phyloP scores from a whole-genome alignment of 176 grass and related monocot genomes.

The Musa schizocarpa region DNA sequence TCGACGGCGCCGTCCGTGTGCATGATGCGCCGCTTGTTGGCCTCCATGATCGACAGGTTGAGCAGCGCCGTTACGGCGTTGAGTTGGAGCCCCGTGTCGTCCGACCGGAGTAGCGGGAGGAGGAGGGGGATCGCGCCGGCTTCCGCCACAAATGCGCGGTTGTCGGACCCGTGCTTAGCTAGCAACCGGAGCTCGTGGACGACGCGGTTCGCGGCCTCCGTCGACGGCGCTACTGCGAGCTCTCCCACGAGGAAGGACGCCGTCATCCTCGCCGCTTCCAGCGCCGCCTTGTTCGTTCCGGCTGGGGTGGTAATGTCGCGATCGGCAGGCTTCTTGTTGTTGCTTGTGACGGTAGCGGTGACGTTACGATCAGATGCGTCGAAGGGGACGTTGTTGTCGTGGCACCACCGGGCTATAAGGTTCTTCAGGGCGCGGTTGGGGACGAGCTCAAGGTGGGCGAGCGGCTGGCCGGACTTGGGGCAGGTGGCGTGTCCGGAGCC shows the following conservation, averaged over 20 bases:
- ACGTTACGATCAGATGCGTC: not conserved
- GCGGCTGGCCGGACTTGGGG: constrained; percentile 9
- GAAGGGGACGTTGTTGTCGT: not conserved
- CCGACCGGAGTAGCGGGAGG: not conserved
- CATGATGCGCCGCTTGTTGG: constrained; percentile 15
- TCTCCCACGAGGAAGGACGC: constrained; percentile 15
- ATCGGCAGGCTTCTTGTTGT: not conserved
- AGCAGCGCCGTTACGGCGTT: constrained; percentile 8
- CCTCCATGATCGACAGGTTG: constrained; percentile 17
- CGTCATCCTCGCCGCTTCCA: constrained; percentile 15
- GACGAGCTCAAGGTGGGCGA: constrained; percentile 9
- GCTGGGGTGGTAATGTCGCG: not conserved
- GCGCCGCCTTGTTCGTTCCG: not conserved
- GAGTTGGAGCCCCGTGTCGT: not conserved
- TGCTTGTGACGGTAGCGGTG: no score
- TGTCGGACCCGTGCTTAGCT: constrained; percentile 6
- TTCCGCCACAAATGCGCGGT: constrained; percentile 10
- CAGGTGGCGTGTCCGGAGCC: constrained; percentile 9
- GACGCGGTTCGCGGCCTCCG: not conserved
- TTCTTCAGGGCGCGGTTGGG: constrained; percentile 18
- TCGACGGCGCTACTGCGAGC: not conserved
- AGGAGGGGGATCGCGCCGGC: constrained; percentile 20
- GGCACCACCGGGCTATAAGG: constrained; percentile 17
- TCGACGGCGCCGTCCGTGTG: constrained; percentile 13
- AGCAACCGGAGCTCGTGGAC: constrained; percentile 12